Evolutionary conservation across 1,139 yeast genomes (phyloP), one percentile per base, ranked within the genome.

Genomic region (Blastobotrys ciferrii): DNA sequence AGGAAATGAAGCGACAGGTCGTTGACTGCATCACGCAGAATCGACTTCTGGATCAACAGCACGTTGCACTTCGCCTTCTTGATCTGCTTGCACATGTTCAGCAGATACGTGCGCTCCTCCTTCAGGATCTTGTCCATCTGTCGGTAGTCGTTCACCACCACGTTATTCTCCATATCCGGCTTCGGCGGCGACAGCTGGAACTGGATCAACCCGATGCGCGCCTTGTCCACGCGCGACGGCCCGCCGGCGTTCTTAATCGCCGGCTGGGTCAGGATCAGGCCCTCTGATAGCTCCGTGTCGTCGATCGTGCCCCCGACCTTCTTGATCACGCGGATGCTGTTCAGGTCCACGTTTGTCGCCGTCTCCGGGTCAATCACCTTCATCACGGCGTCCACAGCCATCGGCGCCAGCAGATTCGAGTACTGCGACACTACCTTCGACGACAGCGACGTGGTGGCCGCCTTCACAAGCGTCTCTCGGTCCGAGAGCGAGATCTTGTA

Each of bases 101-200:
- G 78, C 65, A 92, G 73, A 67, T 92, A 92, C 25, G 96, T 94
- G 66, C 99, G 82, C 75, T 92, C 99, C 70, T 92, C 99, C 66
- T 94, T 94, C 65, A 92, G 76, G 60, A 92, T 92, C 74, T 91
- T 92, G 71, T 92, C 99, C 99, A 92, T 92, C 70, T 94, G 98
- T 71, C 98, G 81, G 73, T 92, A 92, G 69, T 92, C 99, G 66
- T 87, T 92, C 48, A 92, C 98, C 47, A 94, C 96, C 50, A 92
- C 94, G 65, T 91, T 92, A 67, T 92, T 92, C 71, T 92, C 98
- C 85, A 94, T 87, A 66, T 92, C 99, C 36, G 99, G 99, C 67
- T 92, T 92, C 60, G 99, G 99, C 40, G 99, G 98, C 30, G 98
- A 89, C 54, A 92, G 76, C 71, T 92, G 98, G 73, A 92, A 92